These are phyloP conservation scores for Alternaria longipes DNA, from an alignment of 2,329 filamentous ascomycete species.

Conservation along the genomic window DNA sequence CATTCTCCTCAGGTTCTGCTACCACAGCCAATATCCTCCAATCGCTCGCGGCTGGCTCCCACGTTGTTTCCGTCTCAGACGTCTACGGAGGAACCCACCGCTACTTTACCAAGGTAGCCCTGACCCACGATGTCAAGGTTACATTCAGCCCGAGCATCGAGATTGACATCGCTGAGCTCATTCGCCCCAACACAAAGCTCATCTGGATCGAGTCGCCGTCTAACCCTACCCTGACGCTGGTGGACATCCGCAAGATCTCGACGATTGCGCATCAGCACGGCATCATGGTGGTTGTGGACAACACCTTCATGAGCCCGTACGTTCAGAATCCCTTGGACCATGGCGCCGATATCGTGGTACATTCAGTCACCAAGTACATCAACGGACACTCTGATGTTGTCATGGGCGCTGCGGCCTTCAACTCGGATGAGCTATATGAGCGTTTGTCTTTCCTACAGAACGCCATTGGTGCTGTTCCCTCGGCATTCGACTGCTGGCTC, in stretches of 20 bases:
- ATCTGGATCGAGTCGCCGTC: conserved; percentile 97
- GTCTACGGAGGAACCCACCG: conserved; percentile 98
- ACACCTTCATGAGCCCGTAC: conserved; percentile 97
- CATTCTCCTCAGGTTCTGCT: conserved; percentile 92
- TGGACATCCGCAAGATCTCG: conserved; percentile 89
- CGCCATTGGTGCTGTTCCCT: conserved; percentile 94
- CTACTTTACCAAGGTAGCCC: conserved; percentile 98
- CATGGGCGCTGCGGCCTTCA: conserved; percentile 97
- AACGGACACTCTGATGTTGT: conserved; percentile 96
- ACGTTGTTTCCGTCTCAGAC: conserved; percentile 95
- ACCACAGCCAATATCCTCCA: conserved; percentile 94
- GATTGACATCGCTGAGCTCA: conserved; percentile 83
- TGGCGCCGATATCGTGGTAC: conserved; percentile 95
- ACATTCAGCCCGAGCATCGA: conserved; percentile 95
- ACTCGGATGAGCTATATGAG: conserved; percentile 79
- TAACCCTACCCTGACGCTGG: conserved; percentile 91
- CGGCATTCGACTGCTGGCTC: conserved; percentile 96
- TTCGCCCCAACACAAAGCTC: conserved; percentile 87
- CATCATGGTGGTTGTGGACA: conserved; percentile 97
- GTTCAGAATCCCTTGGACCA: conserved; percentile 95
- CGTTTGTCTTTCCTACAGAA: conserved; percentile 93
- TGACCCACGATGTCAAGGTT: conserved; percentile 91
- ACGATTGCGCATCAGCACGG: conserved; percentile 85
- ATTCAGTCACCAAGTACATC: conserved; percentile 99
- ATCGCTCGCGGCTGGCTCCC: conserved; percentile 86